Evolutionary conservation across 768 basidiomycete genomes (phyloP).

Genomic region (Phlebiopsis gigantea): DNA sequence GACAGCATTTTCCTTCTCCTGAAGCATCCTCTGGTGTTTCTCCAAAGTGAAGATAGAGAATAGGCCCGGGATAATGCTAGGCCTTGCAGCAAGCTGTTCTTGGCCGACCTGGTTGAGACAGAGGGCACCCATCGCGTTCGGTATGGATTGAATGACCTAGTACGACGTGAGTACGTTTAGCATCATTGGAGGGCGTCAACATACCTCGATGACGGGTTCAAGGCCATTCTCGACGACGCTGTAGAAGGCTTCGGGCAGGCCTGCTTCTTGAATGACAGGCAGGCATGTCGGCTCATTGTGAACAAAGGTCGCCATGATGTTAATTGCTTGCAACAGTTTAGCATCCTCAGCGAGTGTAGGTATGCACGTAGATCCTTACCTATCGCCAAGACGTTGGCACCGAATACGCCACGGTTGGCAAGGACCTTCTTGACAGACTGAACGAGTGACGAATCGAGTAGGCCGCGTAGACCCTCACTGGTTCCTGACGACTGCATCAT

Average conservation of each 20-base stretch:
- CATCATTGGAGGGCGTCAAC: constrained; percentile 9
- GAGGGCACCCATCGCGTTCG: constrained; percentile 92
- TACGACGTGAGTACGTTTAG: too few species aligned
- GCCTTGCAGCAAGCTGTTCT: constrained; percentile 69
- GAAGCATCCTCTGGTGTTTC: constrained; percentile 72
- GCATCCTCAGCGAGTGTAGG: not conserved
- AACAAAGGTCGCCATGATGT: constrained; percentile 93
- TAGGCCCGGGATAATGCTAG: constrained; percentile 78
- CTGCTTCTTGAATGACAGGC: constrained; percentile 86
- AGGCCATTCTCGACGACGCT: constrained; percentile 77
- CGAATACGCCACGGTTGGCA: constrained; percentile 76
- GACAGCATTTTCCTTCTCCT: constrained; percentile 91
- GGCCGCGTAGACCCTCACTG: constrained; percentile 87
- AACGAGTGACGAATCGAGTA: constrained; percentile 86
- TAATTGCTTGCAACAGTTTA: constrained; percentile 55
- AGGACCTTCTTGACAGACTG: constrained; percentile 87
- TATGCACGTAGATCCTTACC: constrained; percentile 41
- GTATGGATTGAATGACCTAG: constrained; percentile 87
- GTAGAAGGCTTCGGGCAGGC: constrained; percentile 87
- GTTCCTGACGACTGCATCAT: constrained; percentile 97
- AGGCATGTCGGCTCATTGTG: constrained; percentile 98
- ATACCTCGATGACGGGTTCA: constrained; percentile 84
- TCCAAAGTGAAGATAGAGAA: constrained; percentile 86
- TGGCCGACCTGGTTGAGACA: constrained; percentile 92
- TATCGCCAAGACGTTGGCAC: constrained; percentile 78